These are phyloP conservation scores for Pyrenophora graminea DNA, from an alignment of 2,329 filamentous ascomycete genomes.

Conservation along the genomic window DNA sequence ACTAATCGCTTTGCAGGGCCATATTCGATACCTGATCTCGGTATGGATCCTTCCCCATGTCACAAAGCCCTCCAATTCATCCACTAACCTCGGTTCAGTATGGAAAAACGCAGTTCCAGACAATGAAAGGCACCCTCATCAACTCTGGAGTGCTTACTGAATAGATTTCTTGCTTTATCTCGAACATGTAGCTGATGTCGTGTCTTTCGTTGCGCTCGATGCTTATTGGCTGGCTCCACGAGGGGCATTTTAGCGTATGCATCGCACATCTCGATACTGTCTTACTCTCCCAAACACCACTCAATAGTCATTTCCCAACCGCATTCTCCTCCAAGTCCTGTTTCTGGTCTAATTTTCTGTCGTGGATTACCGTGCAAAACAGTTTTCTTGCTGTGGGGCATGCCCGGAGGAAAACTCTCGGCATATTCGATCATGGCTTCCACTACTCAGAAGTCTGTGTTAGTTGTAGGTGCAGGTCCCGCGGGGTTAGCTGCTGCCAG, in stretches of 20 bases:
- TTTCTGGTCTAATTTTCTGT: neutral
- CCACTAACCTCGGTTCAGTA: slow-evolving; percentile 33
- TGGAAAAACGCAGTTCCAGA: slow-evolving; percentile 57
- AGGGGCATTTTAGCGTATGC: slow-evolving; percentile 23
- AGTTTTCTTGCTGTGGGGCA: no score
- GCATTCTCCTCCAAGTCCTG: neutral
- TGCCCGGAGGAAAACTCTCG: no score
- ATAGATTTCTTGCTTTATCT: slow-evolving; percentile 12
- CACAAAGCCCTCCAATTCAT: neutral
- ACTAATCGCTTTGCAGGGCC: slow-evolving; percentile 37
- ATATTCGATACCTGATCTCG: slow-evolving; percentile 56
- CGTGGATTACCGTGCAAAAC: neutral
- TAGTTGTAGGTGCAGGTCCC: slow-evolving; percentile 52
- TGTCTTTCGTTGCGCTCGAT: neutral
- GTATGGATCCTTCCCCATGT: slow-evolving; percentile 29
- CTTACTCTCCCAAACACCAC: neutral
- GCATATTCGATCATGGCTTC: neutral
- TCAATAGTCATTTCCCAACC: neutral
- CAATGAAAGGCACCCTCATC: slow-evolving; percentile 49
- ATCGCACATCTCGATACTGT: neutral
- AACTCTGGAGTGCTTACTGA: slow-evolving; percentile 39
- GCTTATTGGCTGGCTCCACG: slow-evolving; percentile 17
- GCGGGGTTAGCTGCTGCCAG: slow-evolving; percentile 59
- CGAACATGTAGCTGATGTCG: slow-evolving; percentile 3
- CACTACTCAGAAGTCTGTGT: slow-evolving; percentile 39